Base-by-base conservation (phyloP, 805 yeast genomes). In the Candida tammaniensis region DNA sequence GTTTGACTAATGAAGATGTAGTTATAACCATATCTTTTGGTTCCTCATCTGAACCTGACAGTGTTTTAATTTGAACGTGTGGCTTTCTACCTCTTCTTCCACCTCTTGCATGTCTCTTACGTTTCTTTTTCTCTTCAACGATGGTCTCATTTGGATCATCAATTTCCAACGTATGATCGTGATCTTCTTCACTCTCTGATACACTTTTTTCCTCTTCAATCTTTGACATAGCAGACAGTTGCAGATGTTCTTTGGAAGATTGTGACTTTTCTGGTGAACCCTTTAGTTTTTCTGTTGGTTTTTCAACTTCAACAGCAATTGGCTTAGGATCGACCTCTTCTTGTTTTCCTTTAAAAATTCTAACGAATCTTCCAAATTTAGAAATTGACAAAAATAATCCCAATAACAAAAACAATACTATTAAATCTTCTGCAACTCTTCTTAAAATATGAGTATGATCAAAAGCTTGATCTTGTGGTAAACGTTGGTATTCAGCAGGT, bases 61-160 rank as follows among this genome's bases (percentile, higher is more conserved):
- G n/a, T 15, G 28, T 12, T 19, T 14, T 17, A 10, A 8, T 27
- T 11, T 8, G 8, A 8, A 10, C 13, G 4, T 39, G 47, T 27
- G 58, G 57, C 43, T 58, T 61, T 43, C 68, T 76, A 30, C 72
- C 59, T 30, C 82, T 74, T 46, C 78, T 79, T 0, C 95, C 95
- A 10, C 96, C 96, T 39, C 96, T 68, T 7, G 82, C 70, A 4
- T 96, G 96, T 51, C 96, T 73, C 52, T 86, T 88, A 17, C 96
- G 69, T 49, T 74, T 81, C 57, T 77, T 80, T 35, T 68, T 61
- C 12, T 30, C 29, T 4, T 14, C 19, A 14, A n/a, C n/a, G 2
- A 59, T 52, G 10, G 39, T 30, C 0, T 38, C 25, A 2, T 46
- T 51, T 5, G 40, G 42, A 15, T 30, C 39, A 33, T 33, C 40